These are phyloP conservation scores for Rhizopus arrhizus DNA, from an alignment of 371 early-diverging fungal species.

Conservation along the genomic window DNA sequence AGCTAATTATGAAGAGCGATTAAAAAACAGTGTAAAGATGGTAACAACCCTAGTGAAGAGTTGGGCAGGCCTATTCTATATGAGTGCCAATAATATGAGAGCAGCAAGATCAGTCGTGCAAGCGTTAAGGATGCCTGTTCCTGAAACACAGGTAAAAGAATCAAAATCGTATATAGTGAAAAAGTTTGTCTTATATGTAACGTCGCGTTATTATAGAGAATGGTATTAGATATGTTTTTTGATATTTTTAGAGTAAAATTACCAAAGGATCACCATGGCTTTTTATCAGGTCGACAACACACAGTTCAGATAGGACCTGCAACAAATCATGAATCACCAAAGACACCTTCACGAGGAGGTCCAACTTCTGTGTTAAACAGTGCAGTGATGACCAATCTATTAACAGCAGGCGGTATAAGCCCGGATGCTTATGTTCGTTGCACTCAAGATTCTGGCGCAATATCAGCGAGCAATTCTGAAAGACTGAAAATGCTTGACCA, in stretches of 20 bases:
- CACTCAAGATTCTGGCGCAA: slow-evolving; percentile 16
- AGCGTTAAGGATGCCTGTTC: slow-evolving; percentile 70
- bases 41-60: slow-evolving; percentile 66
- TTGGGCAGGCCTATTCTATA: slow-evolving; percentile 81
- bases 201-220: slow-evolving; percentile 50
- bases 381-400: slow-evolving; percentile 28
- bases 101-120: slow-evolving; percentile 77
- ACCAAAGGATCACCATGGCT: slow-evolving; percentile 67
- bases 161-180: not conserved
- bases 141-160: slow-evolving; percentile 70
- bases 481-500: slow-evolving; percentile 71
- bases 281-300: slow-evolving; percentile 52
- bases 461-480: slow-evolving; percentile 42
- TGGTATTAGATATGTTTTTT: slow-evolving; percentile 77
- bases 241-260: slow-evolving; percentile 73
- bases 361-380: slow-evolving; percentile 25
- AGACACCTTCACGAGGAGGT: slow-evolving; percentile 14
- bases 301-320: slow-evolving; percentile 46
- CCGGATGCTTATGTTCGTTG: slow-evolving; percentile 26
- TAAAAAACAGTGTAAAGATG: slow-evolving; percentile 66
- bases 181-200: not conserved
- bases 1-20: slow-evolving; percentile 61
- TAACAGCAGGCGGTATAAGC: slow-evolving; percentile 36
- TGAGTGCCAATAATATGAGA: slow-evolving; percentile 74
- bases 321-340: slow-evolving; percentile 16